Conservation (phyloP, 805 yeast species). For the Sugiyamaella marilandica region DNA sequence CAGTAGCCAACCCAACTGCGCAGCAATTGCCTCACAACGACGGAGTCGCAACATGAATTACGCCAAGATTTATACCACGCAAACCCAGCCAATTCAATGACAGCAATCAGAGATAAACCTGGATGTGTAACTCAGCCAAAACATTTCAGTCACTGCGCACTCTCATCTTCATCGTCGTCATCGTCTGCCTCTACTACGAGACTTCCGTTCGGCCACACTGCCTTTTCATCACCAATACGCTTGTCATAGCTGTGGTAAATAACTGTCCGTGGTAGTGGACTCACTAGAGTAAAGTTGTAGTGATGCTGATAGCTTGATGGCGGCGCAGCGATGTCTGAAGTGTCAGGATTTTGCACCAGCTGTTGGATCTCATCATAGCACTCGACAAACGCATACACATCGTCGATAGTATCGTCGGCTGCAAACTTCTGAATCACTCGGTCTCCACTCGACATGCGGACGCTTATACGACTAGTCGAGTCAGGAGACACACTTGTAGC, state of each 20-base stretch:
- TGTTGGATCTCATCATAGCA: conserved; percentile 31
- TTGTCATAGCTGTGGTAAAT: conserved; percentile 32
- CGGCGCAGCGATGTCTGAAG: conserved; percentile 24
- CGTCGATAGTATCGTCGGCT: conserved; percentile 47
- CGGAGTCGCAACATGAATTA: too few relatives aligned
- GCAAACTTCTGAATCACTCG: conserved; percentile 50
- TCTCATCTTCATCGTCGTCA: conserved; percentile 13
- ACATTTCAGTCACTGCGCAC: too few relatives aligned
- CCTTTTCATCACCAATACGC: conserved; percentile 39
- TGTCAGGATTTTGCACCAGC: conserved; percentile 11
- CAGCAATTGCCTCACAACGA: too few relatives aligned
- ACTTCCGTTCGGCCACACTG: conserved; percentile 62
- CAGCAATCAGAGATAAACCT: too few relatives aligned
- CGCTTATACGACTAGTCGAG: conserved; percentile 51
- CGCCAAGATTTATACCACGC: too few relatives aligned
- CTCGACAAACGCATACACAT: conserved; percentile 69
- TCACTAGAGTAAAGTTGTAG: conserved; percentile 47
- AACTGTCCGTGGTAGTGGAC: conserved; percentile 54
- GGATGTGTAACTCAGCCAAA: too few relatives aligned
- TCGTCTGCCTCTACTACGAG: conserved; percentile 44
- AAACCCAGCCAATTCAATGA: too few relatives aligned
- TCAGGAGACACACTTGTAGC: not conserved
- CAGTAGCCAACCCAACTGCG: too few relatives aligned
- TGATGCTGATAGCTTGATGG: conserved; percentile 43
- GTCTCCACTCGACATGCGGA: conserved; percentile 59